Conservation (phyloP, 345 rosid genomes). For the Bruguiera sexangula region DNA sequence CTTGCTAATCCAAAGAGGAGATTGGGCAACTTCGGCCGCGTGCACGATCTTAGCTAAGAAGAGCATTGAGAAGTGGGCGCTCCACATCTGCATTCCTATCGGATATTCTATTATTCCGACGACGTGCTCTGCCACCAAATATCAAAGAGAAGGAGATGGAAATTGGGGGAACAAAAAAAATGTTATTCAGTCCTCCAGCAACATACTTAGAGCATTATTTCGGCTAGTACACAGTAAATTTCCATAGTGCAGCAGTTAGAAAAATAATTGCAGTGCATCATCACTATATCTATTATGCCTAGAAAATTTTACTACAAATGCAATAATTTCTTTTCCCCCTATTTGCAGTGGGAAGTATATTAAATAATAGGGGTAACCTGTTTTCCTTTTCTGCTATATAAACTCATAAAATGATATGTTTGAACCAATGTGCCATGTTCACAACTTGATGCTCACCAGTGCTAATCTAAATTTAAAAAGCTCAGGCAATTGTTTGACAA, state of each 20-base stretch:
- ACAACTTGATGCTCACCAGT: conserved; percentile 9
- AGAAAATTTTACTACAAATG: too few relatives aligned
- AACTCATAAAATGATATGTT: too few relatives aligned
- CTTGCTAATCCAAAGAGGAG: not conserved
- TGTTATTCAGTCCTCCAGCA: not conserved
- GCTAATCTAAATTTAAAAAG: too few relatives aligned
- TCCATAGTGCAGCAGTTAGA: too few relatives aligned
- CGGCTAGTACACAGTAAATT: too few relatives aligned
- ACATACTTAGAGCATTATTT: not conserved
- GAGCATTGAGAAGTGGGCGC: conserved; percentile 69
- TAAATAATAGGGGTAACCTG: not conserved
- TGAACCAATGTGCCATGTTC: conserved; percentile 9
- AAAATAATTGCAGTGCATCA: too few relatives aligned
- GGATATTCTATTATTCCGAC: conserved; percentile 32
- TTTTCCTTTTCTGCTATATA: not conserved
- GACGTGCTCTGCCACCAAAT: conserved; percentile 48
- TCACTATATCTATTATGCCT: too few relatives aligned
- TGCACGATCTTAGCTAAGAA: conserved; percentile 32
- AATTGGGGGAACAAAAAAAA: not conserved
- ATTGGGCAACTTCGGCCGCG: conserved; percentile 1
- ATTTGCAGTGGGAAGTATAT: too few relatives aligned
- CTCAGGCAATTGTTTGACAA: too few relatives aligned
- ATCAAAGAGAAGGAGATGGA: conserved; percentile 4
- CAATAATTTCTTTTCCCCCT: too few relatives aligned
- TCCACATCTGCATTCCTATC: conserved; percentile 39